A percentile compares a stretch with the other conserved stretches of the same genome.
Conservation (phyloP, 352 stramenopile species). For the Globisporangium nagaii region DNA sequence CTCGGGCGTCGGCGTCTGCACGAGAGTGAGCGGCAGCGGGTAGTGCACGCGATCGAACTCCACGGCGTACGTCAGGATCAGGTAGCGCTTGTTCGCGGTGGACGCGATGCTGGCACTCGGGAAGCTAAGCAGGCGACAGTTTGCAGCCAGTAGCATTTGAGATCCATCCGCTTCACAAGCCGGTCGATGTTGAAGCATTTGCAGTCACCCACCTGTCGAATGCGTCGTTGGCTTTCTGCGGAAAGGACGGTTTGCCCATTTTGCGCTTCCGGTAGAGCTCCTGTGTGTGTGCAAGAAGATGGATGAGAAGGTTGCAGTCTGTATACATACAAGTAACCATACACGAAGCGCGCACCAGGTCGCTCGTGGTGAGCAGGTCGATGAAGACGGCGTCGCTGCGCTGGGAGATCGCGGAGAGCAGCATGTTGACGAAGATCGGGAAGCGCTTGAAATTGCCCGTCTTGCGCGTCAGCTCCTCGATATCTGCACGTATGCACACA, state of each 20-base stretch:
- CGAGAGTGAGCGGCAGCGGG: conserved; percentile 78
- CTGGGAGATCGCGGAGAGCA: conserved; percentile 70
- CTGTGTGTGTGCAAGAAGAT: conserved; percentile 8
- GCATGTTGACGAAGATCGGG: conserved; percentile 90
- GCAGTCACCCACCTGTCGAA: conserved; percentile 8
- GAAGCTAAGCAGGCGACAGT: not conserved
- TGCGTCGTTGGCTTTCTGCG: conserved; percentile 2
- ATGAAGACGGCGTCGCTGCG: conserved; percentile 86
- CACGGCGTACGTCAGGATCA: conserved; percentile 92
- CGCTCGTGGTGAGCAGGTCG: conserved; percentile 87
- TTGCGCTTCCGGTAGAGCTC: conserved; percentile 78
- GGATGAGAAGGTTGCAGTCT: too few relatives aligned
- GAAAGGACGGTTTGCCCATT: conserved; percentile 21
- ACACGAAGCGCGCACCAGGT: conserved; percentile 41
- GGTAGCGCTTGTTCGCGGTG: conserved; percentile 70
- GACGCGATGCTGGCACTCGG: not conserved
- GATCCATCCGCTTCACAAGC: too few relatives aligned
- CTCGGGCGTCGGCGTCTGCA: conserved; percentile 56
- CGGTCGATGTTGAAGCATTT: too few relatives aligned
- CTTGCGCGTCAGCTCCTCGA: conserved; percentile 91
- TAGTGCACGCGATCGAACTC: conserved; percentile 95
- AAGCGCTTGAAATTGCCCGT: conserved; percentile 94
- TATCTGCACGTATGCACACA: conserved; percentile 23
- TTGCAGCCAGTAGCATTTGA: too few relatives aligned
- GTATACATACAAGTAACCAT: not conserved